Percentiles rank a stretch among this genome's conserved stretches.
These are phyloP conservation scores for Anthoceros angustus DNA, from an alignment of 225 moss, liverwort and hornwort genomes.

Conservation along the genomic window DNA sequence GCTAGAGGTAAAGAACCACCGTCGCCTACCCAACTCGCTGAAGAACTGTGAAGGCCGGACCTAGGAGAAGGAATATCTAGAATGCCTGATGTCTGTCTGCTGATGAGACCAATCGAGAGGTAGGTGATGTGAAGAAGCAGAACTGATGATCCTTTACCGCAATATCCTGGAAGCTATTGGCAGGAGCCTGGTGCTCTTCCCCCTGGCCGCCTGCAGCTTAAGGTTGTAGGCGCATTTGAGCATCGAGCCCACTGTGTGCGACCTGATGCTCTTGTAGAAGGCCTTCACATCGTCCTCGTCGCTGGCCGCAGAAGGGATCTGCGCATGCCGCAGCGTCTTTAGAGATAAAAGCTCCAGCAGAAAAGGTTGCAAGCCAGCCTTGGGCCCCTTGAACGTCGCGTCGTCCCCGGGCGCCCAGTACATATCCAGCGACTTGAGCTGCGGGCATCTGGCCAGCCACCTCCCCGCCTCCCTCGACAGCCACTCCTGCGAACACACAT, in stretches of 20 bases:
- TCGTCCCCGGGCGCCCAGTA: slow-evolving; percentile 10
- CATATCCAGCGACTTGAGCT: slow-evolving; percentile 15
- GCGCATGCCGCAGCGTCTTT: slow-evolving; percentile 17
- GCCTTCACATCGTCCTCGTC: slow-evolving; percentile 17
- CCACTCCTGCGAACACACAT: slow-evolving; percentile 19
- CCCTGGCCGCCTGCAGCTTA: background rate
- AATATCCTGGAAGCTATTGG: too few species aligned
- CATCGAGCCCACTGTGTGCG: slow-evolving; percentile 18
- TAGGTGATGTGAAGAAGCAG: too few species aligned
- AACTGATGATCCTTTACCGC: too few species aligned
- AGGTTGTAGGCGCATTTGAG: slow-evolving; percentile 17
- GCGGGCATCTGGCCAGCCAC: slow-evolving; percentile 13
- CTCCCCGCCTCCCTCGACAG: slow-evolving; percentile 17
- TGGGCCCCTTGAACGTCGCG: slow-evolving; percentile 1
- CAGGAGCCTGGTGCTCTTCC: too few species aligned
- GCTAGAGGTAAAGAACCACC: too few species aligned
- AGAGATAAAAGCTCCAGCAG: slow-evolving; percentile 13
- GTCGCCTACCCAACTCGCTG: too few species aligned
- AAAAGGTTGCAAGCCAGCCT: slow-evolving; percentile 13
- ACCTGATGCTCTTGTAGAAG: slow-evolving; percentile 19
- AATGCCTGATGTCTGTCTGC: too few species aligned
- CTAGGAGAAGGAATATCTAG: too few species aligned
- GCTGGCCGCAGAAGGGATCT: slow-evolving; percentile 11
- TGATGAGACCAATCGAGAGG: too few species aligned
- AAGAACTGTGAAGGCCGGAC: too few species aligned